Percentiles rank a stretch among this genome's conserved stretches.
phyloP scores from a whole-genome alignment of 2,329 filamentous ascomycete genomes.

The Aspergillus versicolor region DNA sequence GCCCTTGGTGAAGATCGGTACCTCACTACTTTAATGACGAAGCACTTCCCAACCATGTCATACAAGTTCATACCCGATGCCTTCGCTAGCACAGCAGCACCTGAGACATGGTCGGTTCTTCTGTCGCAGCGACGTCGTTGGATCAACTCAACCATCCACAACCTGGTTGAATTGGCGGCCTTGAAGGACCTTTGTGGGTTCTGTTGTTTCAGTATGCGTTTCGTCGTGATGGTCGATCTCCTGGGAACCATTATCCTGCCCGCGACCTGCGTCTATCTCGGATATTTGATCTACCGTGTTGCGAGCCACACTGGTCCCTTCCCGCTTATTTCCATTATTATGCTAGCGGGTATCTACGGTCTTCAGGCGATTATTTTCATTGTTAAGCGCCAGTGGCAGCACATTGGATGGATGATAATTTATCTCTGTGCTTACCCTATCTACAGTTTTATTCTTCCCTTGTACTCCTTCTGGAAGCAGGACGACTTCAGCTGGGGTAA shows the following conservation, averaged over 20 bases:
- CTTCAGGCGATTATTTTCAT: slow-evolving; percentile 96
- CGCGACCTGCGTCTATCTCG: slow-evolving; percentile 82
- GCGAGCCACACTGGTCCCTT: slow-evolving; percentile 70
- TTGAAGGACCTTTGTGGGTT: slow-evolving; percentile 96
- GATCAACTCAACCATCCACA: slow-evolving; percentile 99
- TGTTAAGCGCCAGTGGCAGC: slow-evolving; percentile 95
- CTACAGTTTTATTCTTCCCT: slow-evolving; percentile 83
- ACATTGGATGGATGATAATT: slow-evolving; percentile 88
- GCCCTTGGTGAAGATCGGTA: slow-evolving; percentile 96
- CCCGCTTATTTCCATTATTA: slow-evolving; percentile 81
- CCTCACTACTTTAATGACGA: slow-evolving; percentile 95
- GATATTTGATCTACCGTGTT: slow-evolving; percentile 79
- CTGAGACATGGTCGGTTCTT: slow-evolving; percentile 89
- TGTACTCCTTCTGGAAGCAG: slow-evolving; percentile 99
- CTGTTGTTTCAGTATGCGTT: slow-evolving; percentile 98
- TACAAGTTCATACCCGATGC: slow-evolving; percentile 96
- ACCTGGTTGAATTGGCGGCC: slow-evolving; percentile 84
- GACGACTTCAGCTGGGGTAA: slow-evolving; percentile 99
- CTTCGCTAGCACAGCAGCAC: slow-evolving; percentile 88
- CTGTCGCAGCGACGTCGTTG: slow-evolving; percentile 97
- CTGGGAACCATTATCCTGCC: slow-evolving; percentile 90
- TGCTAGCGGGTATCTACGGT: slow-evolving; percentile 90
- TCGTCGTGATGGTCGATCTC: slow-evolving; percentile 92
- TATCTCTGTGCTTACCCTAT: slow-evolving; percentile 95
- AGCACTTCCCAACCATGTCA: slow-evolving; percentile 91